These are phyloP conservation scores for Fusarium floridanum DNA, from an alignment of 2,329 filamentous ascomycete species.

Conservation along the genomic window DNA sequence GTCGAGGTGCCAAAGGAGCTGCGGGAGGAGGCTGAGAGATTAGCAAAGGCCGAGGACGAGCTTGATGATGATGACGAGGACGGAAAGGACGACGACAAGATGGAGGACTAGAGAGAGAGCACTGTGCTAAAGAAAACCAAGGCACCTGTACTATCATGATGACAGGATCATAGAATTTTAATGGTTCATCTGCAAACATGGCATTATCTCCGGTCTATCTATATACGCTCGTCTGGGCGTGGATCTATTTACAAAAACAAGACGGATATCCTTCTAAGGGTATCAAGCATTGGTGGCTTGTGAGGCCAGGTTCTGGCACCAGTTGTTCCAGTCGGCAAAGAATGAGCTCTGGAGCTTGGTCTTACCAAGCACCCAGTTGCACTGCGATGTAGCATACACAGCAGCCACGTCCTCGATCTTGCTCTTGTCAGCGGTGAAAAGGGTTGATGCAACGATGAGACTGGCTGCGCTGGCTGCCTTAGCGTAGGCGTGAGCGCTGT, in stretches of 20 bases:
- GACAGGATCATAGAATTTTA: slow-evolving; percentile 53
- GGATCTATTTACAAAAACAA: slow-evolving; percentile 17
- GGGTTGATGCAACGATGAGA: slow-evolving; percentile 73
- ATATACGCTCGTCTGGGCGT: neutral
- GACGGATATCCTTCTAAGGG: slow-evolving; percentile 7
- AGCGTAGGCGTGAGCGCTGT: slow-evolving; percentile 77
- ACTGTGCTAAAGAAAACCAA: slow-evolving; percentile 34
- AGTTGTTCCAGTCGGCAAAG: slow-evolving; percentile 81
- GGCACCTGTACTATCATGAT: slow-evolving; percentile 54
- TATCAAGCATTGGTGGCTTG: slow-evolving; percentile 46
- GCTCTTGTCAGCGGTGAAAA: slow-evolving; percentile 67
- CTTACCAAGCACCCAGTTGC: slow-evolving; percentile 68
- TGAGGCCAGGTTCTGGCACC: slow-evolving; percentile 69
- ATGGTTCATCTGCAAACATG: slow-evolving; percentile 48
- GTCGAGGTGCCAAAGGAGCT: slow-evolving; percentile 93
- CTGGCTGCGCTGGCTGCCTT: slow-evolving; percentile 81
- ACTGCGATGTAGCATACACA: slow-evolving; percentile 74
- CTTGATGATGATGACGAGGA: slow-evolving; percentile 82
- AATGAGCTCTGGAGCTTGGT: slow-evolving; percentile 73
- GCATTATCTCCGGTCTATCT: slow-evolving; percentile 16
- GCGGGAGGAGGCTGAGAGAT: slow-evolving; percentile 89
- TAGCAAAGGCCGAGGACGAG: slow-evolving; percentile 91
- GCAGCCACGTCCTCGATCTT: slow-evolving; percentile 68
- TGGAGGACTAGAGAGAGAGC: slow-evolving; percentile 78
- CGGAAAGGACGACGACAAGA: slow-evolving; percentile 80